These are phyloP conservation scores for Kwoniella dejecticola DNA, from an alignment of 768 basidiomycete species.

Conservation along the genomic window DNA sequence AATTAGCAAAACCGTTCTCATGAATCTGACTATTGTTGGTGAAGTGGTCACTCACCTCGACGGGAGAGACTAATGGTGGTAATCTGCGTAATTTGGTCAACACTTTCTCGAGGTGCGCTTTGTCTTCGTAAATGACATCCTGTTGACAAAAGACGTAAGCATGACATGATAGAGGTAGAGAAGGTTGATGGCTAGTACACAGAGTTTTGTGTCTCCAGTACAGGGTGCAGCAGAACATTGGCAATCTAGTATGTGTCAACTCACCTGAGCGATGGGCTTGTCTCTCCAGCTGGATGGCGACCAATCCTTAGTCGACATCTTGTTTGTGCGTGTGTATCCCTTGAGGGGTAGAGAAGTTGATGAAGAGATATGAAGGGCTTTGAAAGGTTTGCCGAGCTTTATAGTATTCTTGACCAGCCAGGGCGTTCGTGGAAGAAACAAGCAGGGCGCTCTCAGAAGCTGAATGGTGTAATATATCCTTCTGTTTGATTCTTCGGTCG, in stretches of 20 bases:
- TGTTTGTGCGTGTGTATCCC: neutral
- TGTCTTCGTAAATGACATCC: constrained; percentile 73
- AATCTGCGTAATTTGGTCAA: constrained; percentile 73
- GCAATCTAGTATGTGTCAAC: no score
- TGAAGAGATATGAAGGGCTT: neutral
- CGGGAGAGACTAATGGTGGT: constrained; percentile 88
- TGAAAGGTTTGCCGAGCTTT: no score
- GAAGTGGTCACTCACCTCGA: constrained; percentile 73
- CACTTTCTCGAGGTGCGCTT: constrained; percentile 65
- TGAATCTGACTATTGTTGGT: constrained; percentile 6
- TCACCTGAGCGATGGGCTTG: constrained; percentile 74
- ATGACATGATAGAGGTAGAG: neutral
- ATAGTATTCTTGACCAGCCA: no score
- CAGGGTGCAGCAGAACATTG: neutral
- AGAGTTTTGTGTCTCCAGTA: neutral
- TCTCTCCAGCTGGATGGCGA: constrained; percentile 75
- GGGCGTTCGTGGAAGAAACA: no score
- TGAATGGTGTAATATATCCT: no score
- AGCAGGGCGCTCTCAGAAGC: no score
- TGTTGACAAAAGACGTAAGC: constrained; percentile 53
- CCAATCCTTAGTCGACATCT: constrained; percentile 60
- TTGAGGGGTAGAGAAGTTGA: neutral
- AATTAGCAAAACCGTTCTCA: no score
- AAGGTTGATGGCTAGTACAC: neutral
- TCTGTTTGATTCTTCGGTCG: no score